These are phyloP conservation scores for Microsporum audouinii DNA, from an alignment of 2,329 filamentous ascomycete genomes.

Conservation along the genomic window DNA sequence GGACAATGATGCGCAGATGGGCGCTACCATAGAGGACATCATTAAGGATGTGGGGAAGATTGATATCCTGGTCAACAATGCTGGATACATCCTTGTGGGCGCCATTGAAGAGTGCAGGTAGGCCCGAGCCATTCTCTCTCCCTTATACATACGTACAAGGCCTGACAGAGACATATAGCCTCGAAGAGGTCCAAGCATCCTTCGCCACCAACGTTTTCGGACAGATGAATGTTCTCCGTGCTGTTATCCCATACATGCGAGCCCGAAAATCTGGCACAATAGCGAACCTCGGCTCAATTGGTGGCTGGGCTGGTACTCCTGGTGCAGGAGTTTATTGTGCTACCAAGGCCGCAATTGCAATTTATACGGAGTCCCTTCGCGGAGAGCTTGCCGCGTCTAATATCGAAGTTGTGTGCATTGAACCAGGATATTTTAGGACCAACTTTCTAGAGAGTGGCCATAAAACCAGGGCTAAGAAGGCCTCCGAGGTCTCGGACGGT, in stretches of 20 bases:
- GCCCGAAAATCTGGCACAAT: constrained; percentile 11
- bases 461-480: neutral
- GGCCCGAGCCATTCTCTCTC: neutral
- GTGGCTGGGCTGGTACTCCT: neutral
- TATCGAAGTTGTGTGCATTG: constrained; percentile 20
- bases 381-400: constrained; percentile 19
- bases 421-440: constrained; percentile 21
- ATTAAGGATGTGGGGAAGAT: constrained; percentile 25
- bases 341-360: constrained; percentile 4
- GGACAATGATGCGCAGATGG: neutral
- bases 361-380: constrained; percentile 17
- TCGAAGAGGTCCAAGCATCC: constrained; percentile 16
- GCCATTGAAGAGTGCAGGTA: constrained; percentile 20
- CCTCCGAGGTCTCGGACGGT: too few relatives aligned
- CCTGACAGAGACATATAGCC: constrained; percentile 7
- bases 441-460: constrained; percentile 14
- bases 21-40: neutral
- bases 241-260: constrained; percentile 20
- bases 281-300: neutral
- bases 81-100: constrained; percentile 16
- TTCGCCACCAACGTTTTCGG: constrained; percentile 22
- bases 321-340: neutral
- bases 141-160: neutral
- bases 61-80: constrained; percentile 40
- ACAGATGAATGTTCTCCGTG: constrained; percentile 18